These are phyloP conservation scores for Ganoderma boninense DNA, from an alignment of 1,284 basidiomycete species.

Conservation along the genomic window DNA sequence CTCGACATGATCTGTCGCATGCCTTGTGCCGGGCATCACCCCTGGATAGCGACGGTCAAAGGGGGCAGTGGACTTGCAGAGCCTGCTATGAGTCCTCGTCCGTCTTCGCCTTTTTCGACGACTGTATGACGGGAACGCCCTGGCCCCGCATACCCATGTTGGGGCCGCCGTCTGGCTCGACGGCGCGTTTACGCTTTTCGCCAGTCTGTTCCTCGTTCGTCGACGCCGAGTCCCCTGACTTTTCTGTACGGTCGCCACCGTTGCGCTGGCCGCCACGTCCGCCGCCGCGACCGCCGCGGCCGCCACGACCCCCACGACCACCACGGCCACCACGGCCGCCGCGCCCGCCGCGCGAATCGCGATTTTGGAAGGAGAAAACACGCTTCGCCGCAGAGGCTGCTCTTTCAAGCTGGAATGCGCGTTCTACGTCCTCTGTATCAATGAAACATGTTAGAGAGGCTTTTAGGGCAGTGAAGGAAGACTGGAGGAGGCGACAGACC, in stretches of 20 bases:
- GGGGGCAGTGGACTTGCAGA: not conserved
- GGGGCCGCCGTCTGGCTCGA: conserved; percentile 79
- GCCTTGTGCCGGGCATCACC: not conserved
- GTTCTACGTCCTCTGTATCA: conserved; percentile 65
- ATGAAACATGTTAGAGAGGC: conserved; percentile 10
- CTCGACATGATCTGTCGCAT: not conserved
- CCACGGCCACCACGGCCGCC: conserved; percentile 49
- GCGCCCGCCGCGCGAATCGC: conserved; percentile 46
- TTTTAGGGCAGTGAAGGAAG: not conserved
- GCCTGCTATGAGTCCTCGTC: conserved; percentile 43
- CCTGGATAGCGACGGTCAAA: not conserved
- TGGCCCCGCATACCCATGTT: conserved; percentile 69
- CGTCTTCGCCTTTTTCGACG: conserved; percentile 67
- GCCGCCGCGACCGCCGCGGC: conserved; percentile 47
- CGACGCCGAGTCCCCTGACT: conserved; percentile 34
- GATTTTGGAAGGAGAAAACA: conserved; percentile 40
- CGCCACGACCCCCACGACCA: conserved; percentile 53
- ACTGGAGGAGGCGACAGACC: conserved; percentile 50
- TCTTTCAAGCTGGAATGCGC: conserved; percentile 74
- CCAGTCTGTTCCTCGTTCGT: conserved; percentile 52
- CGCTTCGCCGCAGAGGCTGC: conserved; percentile 70
- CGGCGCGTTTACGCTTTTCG: conserved; percentile 76
- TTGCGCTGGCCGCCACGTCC: conserved; percentile 44
- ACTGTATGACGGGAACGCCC: conserved; percentile 62
- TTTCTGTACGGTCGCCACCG: conserved; percentile 37